phyloP scores from a whole-genome alignment of 1,284 basidiomycete species.

The Pholiota adiposa region DNA sequence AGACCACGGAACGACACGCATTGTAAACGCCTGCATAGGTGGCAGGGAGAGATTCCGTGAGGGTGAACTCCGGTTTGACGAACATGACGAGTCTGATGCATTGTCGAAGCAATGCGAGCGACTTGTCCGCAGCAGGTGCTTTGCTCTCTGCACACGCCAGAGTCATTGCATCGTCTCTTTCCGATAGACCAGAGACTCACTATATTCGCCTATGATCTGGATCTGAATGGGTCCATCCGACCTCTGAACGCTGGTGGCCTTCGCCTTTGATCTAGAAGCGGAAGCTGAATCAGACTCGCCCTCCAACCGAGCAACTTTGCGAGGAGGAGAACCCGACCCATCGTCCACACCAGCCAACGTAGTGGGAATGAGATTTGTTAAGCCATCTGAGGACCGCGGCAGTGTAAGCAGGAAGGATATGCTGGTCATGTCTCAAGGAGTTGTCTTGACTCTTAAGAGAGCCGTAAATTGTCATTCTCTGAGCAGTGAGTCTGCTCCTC shows the following conservation, averaged over 20 bases:
- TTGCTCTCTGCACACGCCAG: constrained; percentile 23
- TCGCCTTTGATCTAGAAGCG: constrained; percentile 54
- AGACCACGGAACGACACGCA: constrained; percentile 59
- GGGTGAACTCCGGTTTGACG: constrained; percentile 24
- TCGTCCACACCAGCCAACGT: constrained; percentile 34
- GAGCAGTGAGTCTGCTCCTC: too few species aligned
- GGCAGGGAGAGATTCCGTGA: constrained; percentile 35
- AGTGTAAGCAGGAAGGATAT: neutral
- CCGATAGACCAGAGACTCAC: constrained; percentile 29
- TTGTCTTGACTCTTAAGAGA: too few species aligned
- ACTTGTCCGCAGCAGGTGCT: constrained; percentile 25
- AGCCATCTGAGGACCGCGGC: constrained; percentile 46
- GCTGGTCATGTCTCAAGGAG: neutral
- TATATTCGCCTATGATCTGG: constrained; percentile 44
- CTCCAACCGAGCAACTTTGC: constrained; percentile 68
- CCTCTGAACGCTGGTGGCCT: constrained; percentile 17
- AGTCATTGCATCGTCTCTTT: neutral
- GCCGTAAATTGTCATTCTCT: too few species aligned
- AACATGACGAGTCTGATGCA: constrained; percentile 51
- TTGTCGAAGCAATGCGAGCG: constrained; percentile 38
- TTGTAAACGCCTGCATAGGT: constrained; percentile 61
- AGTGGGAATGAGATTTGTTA: constrained; percentile 45
- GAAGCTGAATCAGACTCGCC: constrained; percentile 65
- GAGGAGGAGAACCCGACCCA: constrained; percentile 60
- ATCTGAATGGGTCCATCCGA: constrained; percentile 45